phyloP scores from a whole-genome alignment of 176 grass and related monocot genomes.

The maize (Zea mays) region DNA sequence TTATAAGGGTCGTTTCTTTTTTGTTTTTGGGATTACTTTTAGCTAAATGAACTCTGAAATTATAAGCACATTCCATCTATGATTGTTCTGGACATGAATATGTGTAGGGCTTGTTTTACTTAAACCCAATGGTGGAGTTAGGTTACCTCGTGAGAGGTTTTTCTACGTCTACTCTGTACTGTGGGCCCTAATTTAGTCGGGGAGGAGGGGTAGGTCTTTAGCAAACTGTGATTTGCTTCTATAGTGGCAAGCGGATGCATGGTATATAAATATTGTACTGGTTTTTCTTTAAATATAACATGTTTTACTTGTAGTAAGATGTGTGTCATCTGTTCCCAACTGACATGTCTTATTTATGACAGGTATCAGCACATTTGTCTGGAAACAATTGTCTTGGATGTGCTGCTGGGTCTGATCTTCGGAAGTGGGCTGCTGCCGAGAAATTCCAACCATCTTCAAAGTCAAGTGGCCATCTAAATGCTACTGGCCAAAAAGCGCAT shows the following conservation, averaged over 20 bases:
- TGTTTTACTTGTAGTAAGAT: not conserved
- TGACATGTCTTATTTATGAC: constrained; percentile 22
- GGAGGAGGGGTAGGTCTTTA: not conserved
- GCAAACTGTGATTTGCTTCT: not conserved
- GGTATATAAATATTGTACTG: not conserved
- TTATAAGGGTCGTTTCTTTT: not conserved
- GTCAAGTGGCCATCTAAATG: constrained; percentile 6
- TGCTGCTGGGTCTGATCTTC: constrained; percentile 42
- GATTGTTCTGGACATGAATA: too few relatives aligned
- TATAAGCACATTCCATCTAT: not conserved
- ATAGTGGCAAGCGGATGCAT: not conserved
- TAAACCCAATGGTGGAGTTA: too few relatives aligned
- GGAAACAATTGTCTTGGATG: constrained; percentile 37
- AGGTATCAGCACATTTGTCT: constrained; percentile 36
- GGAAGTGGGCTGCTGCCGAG: constrained; percentile 53
- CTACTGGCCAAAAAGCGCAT: constrained; percentile 26
- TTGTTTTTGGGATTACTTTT: not conserved
- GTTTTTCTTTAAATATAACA: not conserved
- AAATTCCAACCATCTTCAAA: constrained; percentile 53
- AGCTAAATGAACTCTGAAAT: not conserved
- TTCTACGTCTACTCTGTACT: not conserved
- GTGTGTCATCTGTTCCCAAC: not conserved
- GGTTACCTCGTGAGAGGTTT: too few relatives aligned
- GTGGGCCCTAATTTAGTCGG: not conserved
- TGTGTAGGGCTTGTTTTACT: too few relatives aligned